phyloP scores from a whole-genome alignment of 2,329 filamentous ascomycete genomes.

The Colletotrichum theobromicola region DNA sequence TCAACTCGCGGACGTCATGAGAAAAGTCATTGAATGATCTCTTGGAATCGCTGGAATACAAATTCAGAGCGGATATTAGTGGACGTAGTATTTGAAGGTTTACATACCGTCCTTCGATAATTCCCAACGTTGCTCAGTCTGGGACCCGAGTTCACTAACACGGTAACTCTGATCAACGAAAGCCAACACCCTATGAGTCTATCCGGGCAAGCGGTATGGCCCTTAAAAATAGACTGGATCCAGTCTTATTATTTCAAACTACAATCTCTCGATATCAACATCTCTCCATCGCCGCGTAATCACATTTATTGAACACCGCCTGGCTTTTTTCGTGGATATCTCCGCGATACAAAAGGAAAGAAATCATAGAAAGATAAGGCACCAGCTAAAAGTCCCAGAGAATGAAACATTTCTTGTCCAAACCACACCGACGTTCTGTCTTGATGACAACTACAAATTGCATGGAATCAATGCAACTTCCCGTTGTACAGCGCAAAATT shows the following conservation, averaged over 20 bases:
- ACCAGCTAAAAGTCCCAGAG: rapidly evolving
- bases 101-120: no score
- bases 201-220: neutral
- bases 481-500: rapidly evolving
- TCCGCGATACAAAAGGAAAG: rapidly evolving
- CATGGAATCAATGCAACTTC: rapidly evolving
- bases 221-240: neutral
- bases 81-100: no score
- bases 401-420: neutral
- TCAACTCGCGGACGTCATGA: rapidly evolving
- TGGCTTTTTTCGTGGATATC: rapidly evolving
- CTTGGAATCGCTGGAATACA: no score
- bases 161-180: neutral
- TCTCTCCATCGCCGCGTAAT: neutral
- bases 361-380: neutral
- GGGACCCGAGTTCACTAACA: neutral
- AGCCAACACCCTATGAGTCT: neutral
- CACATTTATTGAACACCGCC: neutral
- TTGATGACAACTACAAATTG: no score
- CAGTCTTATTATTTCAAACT: neutral
- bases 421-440: neutral
- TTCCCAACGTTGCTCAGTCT: no score
- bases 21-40: neutral
- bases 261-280: neutral
- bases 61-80: no score